phyloP scores from a whole-genome alignment of 345 rosid species.

The Rhizophora apiculata region DNA sequence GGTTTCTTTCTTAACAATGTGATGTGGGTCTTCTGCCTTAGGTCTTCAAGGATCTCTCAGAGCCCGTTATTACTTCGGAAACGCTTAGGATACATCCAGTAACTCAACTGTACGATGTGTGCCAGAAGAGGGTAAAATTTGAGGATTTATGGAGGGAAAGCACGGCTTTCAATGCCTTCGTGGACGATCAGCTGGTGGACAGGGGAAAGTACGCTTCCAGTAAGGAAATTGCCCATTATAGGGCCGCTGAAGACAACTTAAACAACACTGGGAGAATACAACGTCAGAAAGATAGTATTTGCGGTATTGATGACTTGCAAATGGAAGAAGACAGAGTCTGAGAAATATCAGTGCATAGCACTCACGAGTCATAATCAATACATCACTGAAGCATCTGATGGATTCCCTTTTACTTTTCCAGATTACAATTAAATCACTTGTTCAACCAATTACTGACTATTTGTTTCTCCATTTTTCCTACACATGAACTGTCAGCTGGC shows the following conservation, averaged over 20 bases:
- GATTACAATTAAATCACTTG: no score
- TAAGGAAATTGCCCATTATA: conserved; percentile 51
- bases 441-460: no score
- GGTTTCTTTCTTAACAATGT: no score
- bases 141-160: conserved; percentile 46
- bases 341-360: no score
- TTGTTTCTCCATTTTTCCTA: no score
- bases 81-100: conserved; percentile 43
- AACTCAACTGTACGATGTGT: conserved; percentile 41
- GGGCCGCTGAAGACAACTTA: conserved; percentile 61
- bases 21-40: background rate
- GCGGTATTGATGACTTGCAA: no score
- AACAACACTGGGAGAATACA: conserved; percentile 31
- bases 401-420: no score
- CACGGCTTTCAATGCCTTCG: conserved; percentile 29
- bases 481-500: no score
- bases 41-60: conserved; percentile 53
- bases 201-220: conserved; percentile 30
- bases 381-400: no score
- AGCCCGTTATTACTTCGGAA: conserved; percentile 46
- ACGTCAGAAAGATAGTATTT: background rate
- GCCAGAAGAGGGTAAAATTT: conserved; percentile 51
- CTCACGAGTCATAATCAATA: no score
- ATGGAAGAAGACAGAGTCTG: no score
- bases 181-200: conserved; percentile 40